Evolutionary conservation across 371 early-diverging fungal genomes (phyloP), one percentile per base, ranked within the genome.

Genomic region (Mucor piriformis): DNA sequence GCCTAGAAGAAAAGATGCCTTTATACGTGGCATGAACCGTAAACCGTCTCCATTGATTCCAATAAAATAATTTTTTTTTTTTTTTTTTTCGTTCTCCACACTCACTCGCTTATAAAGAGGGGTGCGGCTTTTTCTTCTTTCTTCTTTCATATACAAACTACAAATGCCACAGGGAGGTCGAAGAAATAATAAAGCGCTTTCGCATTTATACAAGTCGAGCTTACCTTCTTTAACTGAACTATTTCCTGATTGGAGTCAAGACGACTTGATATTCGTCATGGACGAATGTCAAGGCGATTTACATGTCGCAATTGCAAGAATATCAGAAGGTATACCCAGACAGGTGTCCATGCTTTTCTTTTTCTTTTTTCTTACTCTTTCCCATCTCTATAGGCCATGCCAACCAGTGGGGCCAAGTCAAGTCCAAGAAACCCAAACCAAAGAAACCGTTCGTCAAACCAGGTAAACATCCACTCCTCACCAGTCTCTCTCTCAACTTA

Each of bases 1-100:
- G 25, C 77, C 83, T 27, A 74, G 85, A 65, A 79, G 85, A 42
- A 77, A 71, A 53, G 85, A 85, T 44, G 62, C 70, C 3, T 79
- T 79, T 64, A 55, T 79, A 23, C 63, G 69, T 44, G 77, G 77
- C 18, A 55, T 53, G 2, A 43, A 50, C n/a, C 63, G 78, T 50
- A 67, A 66, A 25, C 54, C 37, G 13, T 77, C 77, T 4, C 51
- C 27, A 24, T 66, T 77, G 37, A 59, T 44, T 7, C 49, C 16
- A 40, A 40, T 40, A 40, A 40, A 40, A 40, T 16, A 38, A 38
- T 15, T 15, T 42, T 18, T 29, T 8, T 8, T 8, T 29, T 29
- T 8, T 29, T 29, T 29, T 29, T 29, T 6, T 29, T 6, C 8
- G 8, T 29, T 8, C 8, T 29, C 29, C 20, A 42, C 8, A 42